Base-by-base conservation (phyloP, 371 early-diverging fungal genomes). In the Lichtheimia ornata region DNA sequence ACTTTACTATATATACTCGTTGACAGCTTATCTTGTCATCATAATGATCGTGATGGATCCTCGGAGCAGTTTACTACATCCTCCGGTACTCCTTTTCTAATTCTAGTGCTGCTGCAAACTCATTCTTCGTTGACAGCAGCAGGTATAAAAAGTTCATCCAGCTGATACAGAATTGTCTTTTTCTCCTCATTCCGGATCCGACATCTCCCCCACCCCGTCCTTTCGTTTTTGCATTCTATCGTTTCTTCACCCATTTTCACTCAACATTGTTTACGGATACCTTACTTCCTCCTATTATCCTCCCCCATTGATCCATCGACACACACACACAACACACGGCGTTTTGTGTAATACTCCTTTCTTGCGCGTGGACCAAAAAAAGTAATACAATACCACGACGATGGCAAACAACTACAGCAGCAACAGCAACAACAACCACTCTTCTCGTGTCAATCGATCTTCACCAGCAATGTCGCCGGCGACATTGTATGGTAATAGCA, bases 141-240 rank as follows among this genome's bases (percentile, higher is more conserved):
- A 24, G 5, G 5, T 53, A 41, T 55, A 55, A 13, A 41, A 41
- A 17, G 17, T 55, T 13, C n/a, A 42, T 5, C 12, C 15, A 22
- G 17, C 30, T 17, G 27, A 52, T 41, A 42, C 41, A 42, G 25
- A 55, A 55, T 41, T 41, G 28, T 22, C 13, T 6, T 45, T 15
- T 42, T 55, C 57, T 56, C 40, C 49, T 35, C 25, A 30, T 52
- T 51, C 44, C 35, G 27, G 27, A 58, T 51, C 45, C 56, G 30
- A 30, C 40, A 18, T 53, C 54, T 40, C 47, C 41, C 51, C 40
- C 47, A 22, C 54, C 59, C 56, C 56, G 55, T 56, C 55, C 62
- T 22, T 54, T 62, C 55, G 54, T 55, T 62, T 47, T 49, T 55
- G 18, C 17, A 35, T 50, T 40, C 50, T n/a, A 25, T 55, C 5